A percentile compares a stretch with the other conserved stretches of the same genome.
Evolutionary conservation across 768 basidiomycete species (phyloP).

Genomic region (Leccinellum luteum): DNA sequence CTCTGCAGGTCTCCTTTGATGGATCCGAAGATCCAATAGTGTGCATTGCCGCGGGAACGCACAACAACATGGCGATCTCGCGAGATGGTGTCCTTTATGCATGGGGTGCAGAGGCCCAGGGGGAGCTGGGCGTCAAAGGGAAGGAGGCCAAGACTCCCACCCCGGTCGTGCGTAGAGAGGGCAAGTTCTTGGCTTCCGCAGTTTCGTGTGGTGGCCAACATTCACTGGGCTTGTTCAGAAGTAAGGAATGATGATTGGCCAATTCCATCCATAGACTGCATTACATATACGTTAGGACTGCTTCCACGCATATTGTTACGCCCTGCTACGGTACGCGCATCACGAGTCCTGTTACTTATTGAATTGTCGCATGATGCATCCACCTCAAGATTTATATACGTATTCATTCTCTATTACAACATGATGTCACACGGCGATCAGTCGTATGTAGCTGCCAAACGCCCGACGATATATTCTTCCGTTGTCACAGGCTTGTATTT

Average conservation of each 20-base stretch:
- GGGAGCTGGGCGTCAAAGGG: constrained; percentile 67
- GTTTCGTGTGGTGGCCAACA: constrained; percentile 81
- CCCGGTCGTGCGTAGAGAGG: constrained; percentile 68
- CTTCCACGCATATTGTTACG: constrained; percentile 10
- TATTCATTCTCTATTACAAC: constrained; percentile 4
- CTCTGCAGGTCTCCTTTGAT: constrained; percentile 64
- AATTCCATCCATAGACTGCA: constrained; percentile 9
- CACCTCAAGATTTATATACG: constrained; percentile 13
- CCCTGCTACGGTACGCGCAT: constrained; percentile 16
- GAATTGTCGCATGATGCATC: constrained; percentile 16
- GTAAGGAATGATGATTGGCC: constrained; percentile 39
- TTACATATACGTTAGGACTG: constrained; percentile 19
- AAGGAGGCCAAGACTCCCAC: constrained; percentile 63
- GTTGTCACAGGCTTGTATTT: constrained; percentile 74
- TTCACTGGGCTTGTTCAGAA: constrained; percentile 68
- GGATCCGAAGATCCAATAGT: constrained; percentile 62
- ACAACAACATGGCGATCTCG: constrained; percentile 72
- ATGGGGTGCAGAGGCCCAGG: constrained; percentile 79
- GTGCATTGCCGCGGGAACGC: constrained; percentile 63
- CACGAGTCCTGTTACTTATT: constrained; percentile 18
- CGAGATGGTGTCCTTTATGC: constrained; percentile 64
- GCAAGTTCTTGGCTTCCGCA: constrained; percentile 48
- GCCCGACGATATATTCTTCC: constrained; percentile 73
- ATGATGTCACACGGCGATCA: constrained; percentile 22
- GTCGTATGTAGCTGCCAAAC: constrained; percentile 58